Base-by-base conservation (phyloP, 2,329 filamentous ascomycete species). In the Metarhizium anisopliae region DNA sequence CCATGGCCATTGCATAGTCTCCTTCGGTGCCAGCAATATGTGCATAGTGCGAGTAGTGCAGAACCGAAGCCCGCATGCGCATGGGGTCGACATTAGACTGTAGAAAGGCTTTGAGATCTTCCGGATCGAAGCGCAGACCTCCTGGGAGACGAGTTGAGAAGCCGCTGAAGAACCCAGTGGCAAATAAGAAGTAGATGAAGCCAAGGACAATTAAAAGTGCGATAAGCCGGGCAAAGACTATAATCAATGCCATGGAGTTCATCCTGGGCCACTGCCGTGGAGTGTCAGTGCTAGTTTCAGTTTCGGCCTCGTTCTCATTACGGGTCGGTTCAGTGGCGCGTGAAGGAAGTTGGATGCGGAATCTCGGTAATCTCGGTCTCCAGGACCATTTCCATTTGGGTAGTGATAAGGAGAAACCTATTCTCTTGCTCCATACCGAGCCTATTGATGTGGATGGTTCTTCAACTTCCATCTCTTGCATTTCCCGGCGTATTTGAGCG, bases 11-110 rank as follows among this genome's bases (percentile, higher is more conserved):
- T 50, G 87, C 89, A 64, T 87, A 91, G 72, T 95, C 93, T 51
- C 94, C 94, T 73, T 96, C 87, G 3, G 91, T 95, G n/a, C 94
- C 94, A 2, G 90, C 94, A 59, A 97, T 79, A 70, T 97, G 94
- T 59, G 94, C 89, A 67, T 89, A 96, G 55, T 81, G 82, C 4
- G 90, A 93, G 59, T 93, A 84, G 66, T 92, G 87, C 64, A 82
- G 76, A 58, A 96, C 73, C 56, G 89, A 88, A 45, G 89, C 85
- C 60, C 84, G 81, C 68, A 94, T 87, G 52, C 80, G 78, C 57
- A 78, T 77, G 55, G 82, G 77, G 65, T 95, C 86, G 61, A 95
- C 82, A 63, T 83, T 84, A 51, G 79, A 77, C 68, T 94, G 84
- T 30, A 95, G 80, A 70, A 87, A 89, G 56, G 82, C 77, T 55